phyloP scores from a whole-genome alignment of 2,329 filamentous ascomycete genomes.

The Claviceps digitariae region DNA sequence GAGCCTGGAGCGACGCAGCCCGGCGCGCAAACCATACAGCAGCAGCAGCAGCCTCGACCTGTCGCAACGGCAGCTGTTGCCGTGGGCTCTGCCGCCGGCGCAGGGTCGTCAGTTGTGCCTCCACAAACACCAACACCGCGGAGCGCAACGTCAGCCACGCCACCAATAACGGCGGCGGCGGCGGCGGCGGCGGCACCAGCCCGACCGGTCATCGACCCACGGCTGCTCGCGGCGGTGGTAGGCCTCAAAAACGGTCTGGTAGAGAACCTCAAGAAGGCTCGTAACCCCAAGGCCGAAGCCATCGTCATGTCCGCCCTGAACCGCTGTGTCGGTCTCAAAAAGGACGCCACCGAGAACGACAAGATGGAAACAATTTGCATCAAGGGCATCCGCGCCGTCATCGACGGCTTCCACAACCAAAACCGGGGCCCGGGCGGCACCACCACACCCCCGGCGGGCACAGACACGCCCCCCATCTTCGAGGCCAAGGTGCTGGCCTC shows the following conservation, averaged over 20 bases:
- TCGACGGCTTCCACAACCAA: conserved; percentile 26
- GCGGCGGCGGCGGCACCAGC: conserved; percentile 10
- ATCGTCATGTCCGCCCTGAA: conserved; percentile 41
- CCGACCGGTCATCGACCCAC: conserved; percentile 29
- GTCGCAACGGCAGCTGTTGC: background rate
- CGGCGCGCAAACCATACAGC: conserved; percentile 8
- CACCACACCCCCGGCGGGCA: conserved; percentile 13
- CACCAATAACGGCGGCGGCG: conserved; percentile 13
- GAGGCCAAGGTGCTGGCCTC: conserved; percentile 28
- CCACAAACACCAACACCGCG: conserved; percentile 9
- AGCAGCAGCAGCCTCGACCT: conserved; percentile 8
- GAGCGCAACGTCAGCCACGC: conserved; percentile 13
- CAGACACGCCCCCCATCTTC: conserved; percentile 17
- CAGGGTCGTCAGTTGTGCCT: conserved; percentile 5
- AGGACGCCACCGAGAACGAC: conserved; percentile 28
- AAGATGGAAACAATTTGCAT: conserved; percentile 34
- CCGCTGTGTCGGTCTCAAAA: conserved; percentile 34
- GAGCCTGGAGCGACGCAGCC: conserved; percentile 14
- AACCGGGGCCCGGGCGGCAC: conserved; percentile 23
- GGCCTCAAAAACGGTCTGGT: conserved; percentile 34
- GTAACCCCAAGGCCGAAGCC: conserved; percentile 28
- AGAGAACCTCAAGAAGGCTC: conserved; percentile 29
- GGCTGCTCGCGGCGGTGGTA: conserved; percentile 27
- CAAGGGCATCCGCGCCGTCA: conserved; percentile 27
- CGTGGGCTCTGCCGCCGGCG: background rate